Percentiles rank a stretch among this genome's conserved stretches.
Conservation (phyloP, 129 eudicot species). For the Sambucus nigra region DNA sequence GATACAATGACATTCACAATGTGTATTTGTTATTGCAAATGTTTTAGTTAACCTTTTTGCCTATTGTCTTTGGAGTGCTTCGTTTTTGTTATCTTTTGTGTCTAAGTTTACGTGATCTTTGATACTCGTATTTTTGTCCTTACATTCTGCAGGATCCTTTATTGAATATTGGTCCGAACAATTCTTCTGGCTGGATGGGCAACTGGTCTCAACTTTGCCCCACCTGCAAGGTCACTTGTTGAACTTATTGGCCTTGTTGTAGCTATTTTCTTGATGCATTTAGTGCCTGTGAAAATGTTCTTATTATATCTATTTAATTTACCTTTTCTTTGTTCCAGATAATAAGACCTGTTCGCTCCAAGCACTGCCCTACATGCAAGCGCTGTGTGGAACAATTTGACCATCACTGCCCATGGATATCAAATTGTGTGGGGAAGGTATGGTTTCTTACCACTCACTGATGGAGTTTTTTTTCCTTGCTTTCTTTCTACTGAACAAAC, state of each 20-base stretch:
- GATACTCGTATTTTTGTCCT: neutral
- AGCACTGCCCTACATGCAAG: conserved; percentile 86
- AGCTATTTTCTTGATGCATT: conserved; percentile 7
- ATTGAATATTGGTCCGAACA: conserved; percentile 53
- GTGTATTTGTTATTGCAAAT: no score
- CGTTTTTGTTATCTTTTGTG: neutral
- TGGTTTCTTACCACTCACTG: neutral
- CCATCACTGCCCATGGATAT: conserved; percentile 99
- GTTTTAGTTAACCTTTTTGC: neutral
- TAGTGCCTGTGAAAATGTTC: neutral
- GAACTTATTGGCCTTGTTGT: neutral
- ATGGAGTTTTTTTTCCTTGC: neutral
- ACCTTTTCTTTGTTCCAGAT: conserved; percentile 33
- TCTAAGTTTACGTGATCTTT: no score
- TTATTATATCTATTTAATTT: neutral
- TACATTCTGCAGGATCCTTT: conserved; percentile 54
- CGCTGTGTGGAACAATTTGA: conserved; percentile 91
- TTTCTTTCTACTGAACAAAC: neutral
- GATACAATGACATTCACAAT: no score
- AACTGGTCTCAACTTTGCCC: conserved; percentile 96
- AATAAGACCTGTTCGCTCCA: conserved; percentile 82
- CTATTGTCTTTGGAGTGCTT: neutral
- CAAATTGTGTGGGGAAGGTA: conserved; percentile 99
- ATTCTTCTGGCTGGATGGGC: conserved; percentile 49
- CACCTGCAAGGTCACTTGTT: conserved; percentile 73